Base-by-base conservation (phyloP, 495 filamentous ascomycete genomes). In the Daldinia concentrica region DNA sequence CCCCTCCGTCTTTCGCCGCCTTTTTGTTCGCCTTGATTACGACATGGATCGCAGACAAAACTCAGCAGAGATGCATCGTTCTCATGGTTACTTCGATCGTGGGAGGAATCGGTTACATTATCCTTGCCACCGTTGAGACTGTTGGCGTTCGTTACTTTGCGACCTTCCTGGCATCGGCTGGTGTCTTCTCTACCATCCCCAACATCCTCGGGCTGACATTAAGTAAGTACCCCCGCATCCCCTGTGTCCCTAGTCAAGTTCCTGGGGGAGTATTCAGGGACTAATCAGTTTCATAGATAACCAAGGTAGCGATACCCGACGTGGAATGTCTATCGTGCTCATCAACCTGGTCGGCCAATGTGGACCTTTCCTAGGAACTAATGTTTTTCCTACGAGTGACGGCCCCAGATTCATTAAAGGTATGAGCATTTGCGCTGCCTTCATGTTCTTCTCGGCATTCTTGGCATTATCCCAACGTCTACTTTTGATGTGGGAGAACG, bases 1-100 rank as follows among this genome's bases (percentile, higher is more conserved):
- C 91, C 0, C 92, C 92, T 15, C 91, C 92, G 0, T 95, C 90
- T 76, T 89, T 94, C 64, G 77, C 90, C 26, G 87, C 90, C 1
- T 93, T 93, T 69, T 72, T 93, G 32, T 76, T 88, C 37, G 89
- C 88, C 26, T 83, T 93, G 63, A 73, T 81, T 50, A 87, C 87
- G 1, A 89, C 89, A 7, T 93, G 83, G 80, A 71, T 92, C 41
- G 90, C 91, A 24, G 92, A 94, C 78, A 87, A 86, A n/a, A 82
- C 86, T n/a, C 87, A 90, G 56, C 89, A 92, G 71, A 87, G 92
- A 64, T 90, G 90, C 56, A 72, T 90, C 55, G 86, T 87, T 62
- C 85, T 93, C 59, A 81, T 89, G 2, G 54, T 81, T 15, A 81
- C 89, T n/a, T 89, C 89, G 0, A 59, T 85, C 19, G 78, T 92